Evolutionary conservation across 768 basidiomycete genomes (phyloP), one percentile per base, ranked within the genome.

Genomic region (Tephrocybe sp.): DNA sequence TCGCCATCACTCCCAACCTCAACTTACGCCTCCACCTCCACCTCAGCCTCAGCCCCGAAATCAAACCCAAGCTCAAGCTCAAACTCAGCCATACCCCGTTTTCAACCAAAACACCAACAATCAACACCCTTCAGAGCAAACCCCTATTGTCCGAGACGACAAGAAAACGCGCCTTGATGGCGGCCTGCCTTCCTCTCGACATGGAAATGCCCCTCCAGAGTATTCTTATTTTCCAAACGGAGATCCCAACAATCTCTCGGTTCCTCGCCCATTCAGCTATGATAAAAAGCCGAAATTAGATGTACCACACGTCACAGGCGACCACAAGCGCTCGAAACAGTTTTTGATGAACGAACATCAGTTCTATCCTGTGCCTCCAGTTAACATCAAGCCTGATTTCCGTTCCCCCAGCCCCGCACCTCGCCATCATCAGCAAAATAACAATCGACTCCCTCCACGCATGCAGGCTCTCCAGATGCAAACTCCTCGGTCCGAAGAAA

Each of bases 381-480:
- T 40, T 4, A 52, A 49, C 41, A 47, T 37, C 22, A 36, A 48
- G 16, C 22, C 52, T 15, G 53, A 43, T 37, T 46, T 52, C 41
- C 50, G 53, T 47, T 26, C 35, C 19, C 39, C 47, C 4, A 44
- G 26, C 9, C 44, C 52, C 32, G 47, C 27, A 49, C 44, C 47
- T 40, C 56, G 56, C 2, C 44, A 47, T 7, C 35, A 42, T 47
- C 45, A 46, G 21, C 43, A 41, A 44, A 51, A n/a, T 13, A 53
- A 55, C 35, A 37, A 47, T 18, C 54, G 54, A 32, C 47, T 59
- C 27, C 57, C 57, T 31, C 57, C 57, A 3, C 57, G 57, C 15
- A 59, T 59, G 57, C 57, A 59, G 38, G 57, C 57, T 27, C 27
- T 59, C 11, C 57, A 59, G 41, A 57, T 51, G 52, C 56, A 57